These are phyloP conservation scores for Polyplosphaeria fusca DNA, from an alignment of 495 filamentous ascomycete species.

Conservation along the genomic window DNA sequence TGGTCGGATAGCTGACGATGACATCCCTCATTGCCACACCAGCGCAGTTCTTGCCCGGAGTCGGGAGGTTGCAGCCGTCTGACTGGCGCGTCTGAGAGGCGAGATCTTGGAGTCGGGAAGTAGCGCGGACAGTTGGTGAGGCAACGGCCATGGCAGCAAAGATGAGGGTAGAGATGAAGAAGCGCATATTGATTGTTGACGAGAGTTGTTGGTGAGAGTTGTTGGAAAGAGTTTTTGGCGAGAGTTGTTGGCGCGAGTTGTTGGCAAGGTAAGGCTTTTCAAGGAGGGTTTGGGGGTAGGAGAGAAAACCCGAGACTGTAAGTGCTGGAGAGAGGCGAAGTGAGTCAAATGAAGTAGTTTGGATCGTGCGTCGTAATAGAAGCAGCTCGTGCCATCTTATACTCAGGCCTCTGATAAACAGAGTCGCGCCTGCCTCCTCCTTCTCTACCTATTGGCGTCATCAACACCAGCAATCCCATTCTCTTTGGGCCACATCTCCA, in stretches of 20 bases:
- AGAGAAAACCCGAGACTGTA: not conserved
- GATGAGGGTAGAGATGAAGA: not conserved
- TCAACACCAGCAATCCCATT: not conserved
- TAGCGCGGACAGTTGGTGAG: not conserved
- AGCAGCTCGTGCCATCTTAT: not conserved
- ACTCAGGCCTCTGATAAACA: not conserved
- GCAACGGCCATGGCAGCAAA: not conserved
- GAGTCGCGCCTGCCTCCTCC: not conserved
- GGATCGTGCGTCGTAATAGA: no score
- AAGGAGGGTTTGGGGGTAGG: not conserved
- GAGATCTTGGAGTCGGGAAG: not conserved
- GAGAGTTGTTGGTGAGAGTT: no score
- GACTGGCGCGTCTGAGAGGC: not conserved
- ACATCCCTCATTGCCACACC: conserved; percentile 14
- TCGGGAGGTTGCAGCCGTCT: conserved; percentile 3
- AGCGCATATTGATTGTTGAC: conserved; percentile 3
- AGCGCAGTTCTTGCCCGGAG: conserved; percentile 14
- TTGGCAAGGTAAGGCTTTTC: not conserved
- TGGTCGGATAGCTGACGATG: conserved; percentile 12
- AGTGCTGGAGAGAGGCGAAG: not conserved
- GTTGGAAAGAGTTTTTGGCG: no score
- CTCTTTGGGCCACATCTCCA: conserved; percentile 10
- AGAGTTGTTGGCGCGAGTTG: not conserved
- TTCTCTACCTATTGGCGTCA: not conserved
- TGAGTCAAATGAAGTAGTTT: no score